Percentiles rank a stretch among this genome's conserved stretches.
phyloP scores from a whole-genome alignment of 495 filamentous ascomycete species.

The Aspergillus egyptiacus region DNA sequence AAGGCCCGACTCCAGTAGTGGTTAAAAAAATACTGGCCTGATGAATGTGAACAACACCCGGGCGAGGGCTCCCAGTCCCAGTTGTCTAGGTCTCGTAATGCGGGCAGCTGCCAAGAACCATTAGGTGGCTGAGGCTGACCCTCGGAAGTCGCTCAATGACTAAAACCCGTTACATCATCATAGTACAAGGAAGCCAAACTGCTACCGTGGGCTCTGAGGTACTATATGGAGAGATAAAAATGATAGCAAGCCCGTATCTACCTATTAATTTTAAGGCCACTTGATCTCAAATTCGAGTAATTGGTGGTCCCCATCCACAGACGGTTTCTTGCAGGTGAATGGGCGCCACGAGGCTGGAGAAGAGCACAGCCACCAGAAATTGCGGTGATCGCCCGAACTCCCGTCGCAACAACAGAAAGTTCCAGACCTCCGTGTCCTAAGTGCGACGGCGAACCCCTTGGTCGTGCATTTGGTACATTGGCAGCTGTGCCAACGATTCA shows the following conservation, averaged over 20 bases:
- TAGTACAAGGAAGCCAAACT: background rate
- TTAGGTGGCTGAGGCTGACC: constrained; percentile 10
- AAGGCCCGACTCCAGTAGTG: no score
- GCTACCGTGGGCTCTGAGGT: background rate
- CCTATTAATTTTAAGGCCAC: no score
- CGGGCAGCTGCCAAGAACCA: constrained; percentile 1
- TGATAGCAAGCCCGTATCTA: no score
- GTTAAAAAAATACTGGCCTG: no score
- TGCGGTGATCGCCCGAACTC: constrained; percentile 14
- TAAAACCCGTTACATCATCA: constrained; percentile 8
- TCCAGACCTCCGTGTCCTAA: background rate
- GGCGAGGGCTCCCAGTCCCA: no score
- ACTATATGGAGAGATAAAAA: no score
- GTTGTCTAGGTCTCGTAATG: background rate
- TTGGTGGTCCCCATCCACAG: no score
- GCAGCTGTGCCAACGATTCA: background rate
- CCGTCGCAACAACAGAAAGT: constrained; percentile 4
- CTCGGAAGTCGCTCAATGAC: background rate
- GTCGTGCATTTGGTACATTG: background rate
- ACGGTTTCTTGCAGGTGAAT: background rate
- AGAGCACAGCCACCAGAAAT: constrained; percentile 18
- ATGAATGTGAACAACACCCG: no score
- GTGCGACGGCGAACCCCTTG: background rate
- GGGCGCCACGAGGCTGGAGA: constrained; percentile 14
- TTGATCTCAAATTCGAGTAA: no score